Base-by-base conservation (phyloP, 2,329 filamentous ascomycete genomes). In the Colletotrichum australisinense region DNA sequence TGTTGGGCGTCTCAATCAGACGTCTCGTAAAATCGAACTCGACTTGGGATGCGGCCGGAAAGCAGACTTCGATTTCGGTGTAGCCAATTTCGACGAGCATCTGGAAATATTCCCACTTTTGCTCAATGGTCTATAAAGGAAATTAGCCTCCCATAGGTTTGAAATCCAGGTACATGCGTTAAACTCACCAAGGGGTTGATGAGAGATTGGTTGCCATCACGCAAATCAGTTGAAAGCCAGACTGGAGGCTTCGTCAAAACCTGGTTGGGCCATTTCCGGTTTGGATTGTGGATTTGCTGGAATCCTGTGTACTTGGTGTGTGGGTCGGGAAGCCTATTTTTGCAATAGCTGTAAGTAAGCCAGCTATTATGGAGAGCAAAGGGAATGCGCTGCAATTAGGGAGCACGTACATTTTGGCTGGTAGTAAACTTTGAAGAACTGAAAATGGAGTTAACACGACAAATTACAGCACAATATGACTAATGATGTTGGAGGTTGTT, bases 21-120 rank as follows among this genome's bases (percentile, higher is more conserved):
- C 92, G 91, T 76, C 94, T 89, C 46, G 95, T 97, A 81, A 98
- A 98, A 86, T 98, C 94, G 86, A 95, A 98, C 85, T 98, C 96
- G 79, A 93, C 97, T 81, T 97, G 93, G 56, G 95, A 98, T 16
- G 95, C 95, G 0, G 95, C 97, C 62, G 96, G 95, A 84, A 98
- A 98, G 5, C 95, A 96, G n/a, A 98, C 93, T 82, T 98, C 96
- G 76, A 98, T 98, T 85, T 98, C 96, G 85, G 98, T 98, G 89
- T 97, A 98, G 77, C 96, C 96, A 62, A 98, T 88, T 74, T 95
- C 91, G 78, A 93, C 91, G 65, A 98, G 91, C 94, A 97, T 97
- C 84, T 95, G 92, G 88, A 98, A 98, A 88, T 95, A 98, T 74
- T 88, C 88, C 91, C 93, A 96, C 86, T 98, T 98, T 87, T 98